Percentiles rank a stretch among this genome's conserved stretches.
Conservation (phyloP, 2,329 filamentous ascomycete species). For the Acrocalymma vagum region DNA sequence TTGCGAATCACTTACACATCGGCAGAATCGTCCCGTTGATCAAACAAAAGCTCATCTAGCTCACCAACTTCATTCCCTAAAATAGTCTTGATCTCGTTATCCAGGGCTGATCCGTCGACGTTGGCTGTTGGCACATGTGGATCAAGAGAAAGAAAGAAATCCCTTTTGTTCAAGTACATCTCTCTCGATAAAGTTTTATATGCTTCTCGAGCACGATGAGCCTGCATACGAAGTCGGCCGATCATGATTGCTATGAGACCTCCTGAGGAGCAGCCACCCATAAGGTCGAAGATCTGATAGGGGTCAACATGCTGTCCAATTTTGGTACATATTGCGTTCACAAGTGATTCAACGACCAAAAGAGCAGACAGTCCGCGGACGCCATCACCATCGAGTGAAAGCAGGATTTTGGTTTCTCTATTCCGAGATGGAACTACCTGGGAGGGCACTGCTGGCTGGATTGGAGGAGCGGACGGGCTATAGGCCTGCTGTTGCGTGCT, state of each 20-base stretch:
- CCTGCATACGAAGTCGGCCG: constrained; percentile 38
- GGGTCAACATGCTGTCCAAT: constrained; percentile 31
- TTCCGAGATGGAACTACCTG: constrained; percentile 19
- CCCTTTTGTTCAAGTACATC: constrained; percentile 35
- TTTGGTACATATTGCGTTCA: constrained; percentile 40
- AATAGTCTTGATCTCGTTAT: constrained; percentile 29
- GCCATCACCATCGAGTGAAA: constrained; percentile 43
- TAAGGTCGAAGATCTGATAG: constrained; percentile 42
- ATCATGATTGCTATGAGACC: constrained; percentile 40
- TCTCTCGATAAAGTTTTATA: constrained; percentile 34
- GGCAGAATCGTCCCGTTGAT: constrained; percentile 30
- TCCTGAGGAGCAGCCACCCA: constrained; percentile 37
- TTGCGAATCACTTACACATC: constrained; percentile 33
- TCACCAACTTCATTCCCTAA: constrained; percentile 25
- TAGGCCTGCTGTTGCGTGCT: too few relatives aligned
- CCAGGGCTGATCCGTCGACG: constrained; percentile 23
- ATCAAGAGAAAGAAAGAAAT: constrained; percentile 35
- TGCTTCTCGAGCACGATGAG: constrained; percentile 36
- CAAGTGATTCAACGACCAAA: constrained; percentile 38
- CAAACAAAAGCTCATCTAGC: constrained; percentile 30
- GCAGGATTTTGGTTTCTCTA: constrained; percentile 40
- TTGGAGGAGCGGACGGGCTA: constrained; percentile 3
- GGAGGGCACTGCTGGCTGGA: constrained; percentile 10
- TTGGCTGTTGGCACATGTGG: constrained; percentile 16
- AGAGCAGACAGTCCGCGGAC: constrained; percentile 39